Conservation (phyloP, 768 basidiomycete species). For the Antrodiella citrinella region DNA sequence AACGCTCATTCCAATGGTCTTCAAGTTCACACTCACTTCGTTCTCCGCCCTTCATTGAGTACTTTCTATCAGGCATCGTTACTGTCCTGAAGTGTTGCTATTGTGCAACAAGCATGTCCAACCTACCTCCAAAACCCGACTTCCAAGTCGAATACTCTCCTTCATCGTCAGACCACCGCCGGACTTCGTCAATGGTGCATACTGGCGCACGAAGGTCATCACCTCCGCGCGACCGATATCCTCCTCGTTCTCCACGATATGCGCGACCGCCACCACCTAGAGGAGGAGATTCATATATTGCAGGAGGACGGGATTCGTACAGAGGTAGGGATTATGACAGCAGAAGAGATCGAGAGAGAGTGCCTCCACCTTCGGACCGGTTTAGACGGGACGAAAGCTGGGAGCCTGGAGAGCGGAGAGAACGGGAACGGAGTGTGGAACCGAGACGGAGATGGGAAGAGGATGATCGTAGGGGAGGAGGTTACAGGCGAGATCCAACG, state of each 20-base stretch:
- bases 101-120: neutral
- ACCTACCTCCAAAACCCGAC: neutral
- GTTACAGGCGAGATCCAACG: neutral
- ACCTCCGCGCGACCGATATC: neutral
- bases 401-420: neutral
- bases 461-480: neutral
- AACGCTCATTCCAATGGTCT: too few species aligned
- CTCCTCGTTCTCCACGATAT: neutral
- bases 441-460: neutral
- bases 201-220: neutral
- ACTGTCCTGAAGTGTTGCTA: too few species aligned
- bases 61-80: too few species aligned
- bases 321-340: neutral
- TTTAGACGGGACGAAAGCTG: neutral
- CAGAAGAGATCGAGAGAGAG: neutral
- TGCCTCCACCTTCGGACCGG: neutral
- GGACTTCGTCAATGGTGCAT: neutral
- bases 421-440: neutral
- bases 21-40: too few species aligned
- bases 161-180: neutral
- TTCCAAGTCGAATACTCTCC: neutral
- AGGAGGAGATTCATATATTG: neutral
- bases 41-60: too few species aligned
- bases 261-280: neutral
- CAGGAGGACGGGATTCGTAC: neutral